These are phyloP conservation scores for Solanum stenotomum DNA, from an alignment of 257 asterid genomes.

Conservation along the genomic window DNA sequence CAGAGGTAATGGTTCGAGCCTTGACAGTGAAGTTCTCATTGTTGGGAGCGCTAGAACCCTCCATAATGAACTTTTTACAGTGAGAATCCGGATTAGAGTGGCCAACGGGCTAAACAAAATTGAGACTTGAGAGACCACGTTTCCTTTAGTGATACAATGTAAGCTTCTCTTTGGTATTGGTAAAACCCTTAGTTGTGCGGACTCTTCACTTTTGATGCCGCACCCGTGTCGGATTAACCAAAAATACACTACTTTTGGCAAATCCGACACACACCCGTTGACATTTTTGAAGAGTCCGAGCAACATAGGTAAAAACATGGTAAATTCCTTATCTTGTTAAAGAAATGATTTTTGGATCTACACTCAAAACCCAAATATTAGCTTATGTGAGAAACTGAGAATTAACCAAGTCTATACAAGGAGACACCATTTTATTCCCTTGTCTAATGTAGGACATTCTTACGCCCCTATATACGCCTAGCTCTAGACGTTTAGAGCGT, in stretches of 20 bases:
- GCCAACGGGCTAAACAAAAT: neutral
- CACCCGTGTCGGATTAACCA: too few relatives aligned
- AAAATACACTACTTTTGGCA: too few relatives aligned
- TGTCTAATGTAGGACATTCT: neutral
- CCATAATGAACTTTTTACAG: neutral
- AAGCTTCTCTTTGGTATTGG: neutral
- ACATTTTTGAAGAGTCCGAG: too few relatives aligned
- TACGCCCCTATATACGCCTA: neutral
- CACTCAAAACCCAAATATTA: neutral
- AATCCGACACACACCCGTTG: too few relatives aligned
- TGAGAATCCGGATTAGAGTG: neutral
- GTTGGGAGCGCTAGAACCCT: neutral
- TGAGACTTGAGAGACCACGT: too few relatives aligned
- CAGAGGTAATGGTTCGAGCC: neutral
- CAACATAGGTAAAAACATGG: neutral
- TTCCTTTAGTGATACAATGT: neutral
- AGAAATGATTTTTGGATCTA: neutral
- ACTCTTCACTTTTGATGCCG: too few relatives aligned
- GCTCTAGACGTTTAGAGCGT: neutral
- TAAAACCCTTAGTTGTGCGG: neutral
- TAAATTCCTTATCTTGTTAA: neutral
- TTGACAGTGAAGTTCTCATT: neutral
- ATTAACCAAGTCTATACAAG: neutral
- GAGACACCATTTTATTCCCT: neutral
- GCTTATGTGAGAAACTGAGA: neutral